Conservation (phyloP, 306 rosid genomes). For the Quercus alba region DNA sequence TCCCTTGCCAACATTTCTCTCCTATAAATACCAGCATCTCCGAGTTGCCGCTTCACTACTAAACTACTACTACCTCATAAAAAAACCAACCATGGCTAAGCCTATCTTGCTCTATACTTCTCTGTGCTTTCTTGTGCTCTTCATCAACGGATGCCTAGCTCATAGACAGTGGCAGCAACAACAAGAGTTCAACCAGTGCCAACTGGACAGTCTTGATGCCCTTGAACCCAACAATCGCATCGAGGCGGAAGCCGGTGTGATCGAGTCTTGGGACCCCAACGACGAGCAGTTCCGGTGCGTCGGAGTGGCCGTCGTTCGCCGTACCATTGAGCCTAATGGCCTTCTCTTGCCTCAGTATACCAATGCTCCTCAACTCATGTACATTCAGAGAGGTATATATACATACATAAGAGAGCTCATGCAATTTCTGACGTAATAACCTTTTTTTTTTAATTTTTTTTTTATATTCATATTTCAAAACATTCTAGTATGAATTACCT, state of each 20-base stretch:
- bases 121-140: background rate
- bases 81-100: background rate
- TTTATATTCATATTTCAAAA: too few relatives aligned
- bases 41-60: background rate
- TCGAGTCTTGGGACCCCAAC: conserved; percentile 45
- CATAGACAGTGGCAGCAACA: background rate
- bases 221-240: conserved; percentile 26
- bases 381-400: too few relatives aligned
- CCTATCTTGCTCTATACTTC: background rate
- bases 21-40: background rate
- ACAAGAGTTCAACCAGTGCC: conserved; percentile 25
- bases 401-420: too few relatives aligned
- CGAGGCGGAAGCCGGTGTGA: conserved; percentile 35
- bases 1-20: too few relatives aligned
- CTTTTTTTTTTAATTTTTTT: too few relatives aligned
- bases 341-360: conserved; percentile 46
- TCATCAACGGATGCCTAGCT: background rate
- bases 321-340: conserved; percentile 37
- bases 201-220: conserved; percentile 6
- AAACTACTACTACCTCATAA: background rate
- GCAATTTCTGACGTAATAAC: too few relatives aligned
- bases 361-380: background rate
- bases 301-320: conserved; percentile 24
- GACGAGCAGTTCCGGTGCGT: conserved; percentile 34
- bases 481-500: too few relatives aligned